These are phyloP conservation scores for Suillus subaureus DNA, from an alignment of 768 basidiomycete species.

Conservation along the genomic window DNA sequence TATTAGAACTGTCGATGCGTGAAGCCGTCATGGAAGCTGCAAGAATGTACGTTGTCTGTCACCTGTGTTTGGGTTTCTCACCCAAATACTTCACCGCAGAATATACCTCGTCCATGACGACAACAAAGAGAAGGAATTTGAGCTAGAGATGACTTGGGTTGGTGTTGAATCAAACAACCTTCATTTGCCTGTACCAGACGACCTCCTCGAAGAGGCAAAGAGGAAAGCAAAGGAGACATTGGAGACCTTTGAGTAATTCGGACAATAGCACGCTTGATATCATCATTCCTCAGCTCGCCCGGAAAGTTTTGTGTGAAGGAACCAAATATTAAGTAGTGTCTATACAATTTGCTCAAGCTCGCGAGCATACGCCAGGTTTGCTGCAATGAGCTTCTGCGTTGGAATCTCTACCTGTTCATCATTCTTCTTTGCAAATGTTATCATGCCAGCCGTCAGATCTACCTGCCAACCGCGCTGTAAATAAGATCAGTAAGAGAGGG, in stretches of 20 bases:
- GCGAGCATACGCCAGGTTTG: constrained; percentile 78
- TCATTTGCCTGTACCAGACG: constrained; percentile 84
- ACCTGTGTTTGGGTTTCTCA: not conserved
- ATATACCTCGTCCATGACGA: constrained; percentile 98
- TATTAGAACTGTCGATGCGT: constrained; percentile 74
- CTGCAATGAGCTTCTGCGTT: constrained; percentile 78
- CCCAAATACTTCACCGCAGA: constrained; percentile 43
- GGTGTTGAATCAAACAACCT: constrained; percentile 78
- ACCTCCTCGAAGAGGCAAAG: constrained; percentile 84
- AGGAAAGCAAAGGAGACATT: constrained; percentile 83
- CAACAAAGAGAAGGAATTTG: constrained; percentile 97
- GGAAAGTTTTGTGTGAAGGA: not conserved
- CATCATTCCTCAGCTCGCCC: constrained; percentile 3
- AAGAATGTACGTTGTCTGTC: constrained; percentile 71
- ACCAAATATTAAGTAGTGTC: constrained; percentile 19
- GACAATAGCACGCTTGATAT: constrained; percentile 24
- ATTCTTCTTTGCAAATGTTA: constrained; percentile 79
- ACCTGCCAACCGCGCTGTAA: constrained; percentile 83
- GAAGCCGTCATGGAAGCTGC: constrained; percentile 94
- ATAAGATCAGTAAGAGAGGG: constrained; percentile 8
- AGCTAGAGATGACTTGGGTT: constrained; percentile 98
- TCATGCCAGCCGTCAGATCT: constrained; percentile 64
- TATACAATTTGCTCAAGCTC: constrained; percentile 93
- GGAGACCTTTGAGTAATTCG: constrained; percentile 59
- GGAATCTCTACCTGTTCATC: constrained; percentile 87